These are phyloP conservation scores for Skeletonema costatum DNA, from an alignment of 108 stramenopile genomes.

Conservation along the genomic window DNA sequence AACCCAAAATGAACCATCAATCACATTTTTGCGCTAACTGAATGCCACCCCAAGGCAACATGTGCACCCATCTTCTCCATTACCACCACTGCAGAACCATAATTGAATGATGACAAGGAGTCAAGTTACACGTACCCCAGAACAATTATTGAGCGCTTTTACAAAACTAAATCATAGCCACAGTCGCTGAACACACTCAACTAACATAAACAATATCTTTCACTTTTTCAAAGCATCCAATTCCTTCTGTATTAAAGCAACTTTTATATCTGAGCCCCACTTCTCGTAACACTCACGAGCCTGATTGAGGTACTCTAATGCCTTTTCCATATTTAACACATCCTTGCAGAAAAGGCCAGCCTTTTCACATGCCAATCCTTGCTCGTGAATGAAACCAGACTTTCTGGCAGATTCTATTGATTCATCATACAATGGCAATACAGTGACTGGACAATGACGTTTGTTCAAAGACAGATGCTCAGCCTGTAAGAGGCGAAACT, in stretches of 20 bases:
- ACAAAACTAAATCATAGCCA: too few species aligned
- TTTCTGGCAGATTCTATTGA: slow-evolving; percentile 9
- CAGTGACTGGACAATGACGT: neutral
- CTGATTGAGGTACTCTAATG: neutral
- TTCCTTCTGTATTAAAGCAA: neutral
- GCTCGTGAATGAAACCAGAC: neutral
- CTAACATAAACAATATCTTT: too few species aligned
- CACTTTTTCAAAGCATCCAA: neutral
- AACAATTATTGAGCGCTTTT: too few species aligned
- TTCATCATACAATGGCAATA: slow-evolving; percentile 6
- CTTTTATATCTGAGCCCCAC: neutral
- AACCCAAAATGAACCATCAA: too few species aligned
- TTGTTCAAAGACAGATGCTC: slow-evolving; percentile 8
- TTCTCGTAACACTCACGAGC: neutral
- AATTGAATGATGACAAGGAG: too few species aligned
- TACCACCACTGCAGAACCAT: too few species aligned
- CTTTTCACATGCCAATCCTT: neutral
- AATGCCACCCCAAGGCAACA: too few species aligned
- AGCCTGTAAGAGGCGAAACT: slow-evolving; percentile 3
- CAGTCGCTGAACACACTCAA: too few species aligned
- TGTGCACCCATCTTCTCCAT: too few species aligned
- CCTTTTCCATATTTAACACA: neutral
- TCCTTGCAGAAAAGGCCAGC: neutral
- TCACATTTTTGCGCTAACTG: too few species aligned
- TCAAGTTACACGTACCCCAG: too few species aligned